These are phyloP conservation scores for Trifolium pratense DNA, from an alignment of 306 rosid genomes.

Conservation along the genomic window DNA sequence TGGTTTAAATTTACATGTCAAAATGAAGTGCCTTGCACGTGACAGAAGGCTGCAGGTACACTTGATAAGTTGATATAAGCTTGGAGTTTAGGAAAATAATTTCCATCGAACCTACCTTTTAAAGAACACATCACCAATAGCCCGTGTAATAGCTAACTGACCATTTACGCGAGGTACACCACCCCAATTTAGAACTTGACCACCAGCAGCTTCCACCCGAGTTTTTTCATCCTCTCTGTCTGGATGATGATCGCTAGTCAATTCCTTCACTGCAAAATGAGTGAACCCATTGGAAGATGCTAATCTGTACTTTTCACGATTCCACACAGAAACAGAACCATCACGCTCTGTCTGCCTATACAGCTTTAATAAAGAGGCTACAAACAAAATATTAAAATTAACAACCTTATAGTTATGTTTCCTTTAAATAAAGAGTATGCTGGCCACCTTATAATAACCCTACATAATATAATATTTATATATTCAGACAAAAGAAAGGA, in stretches of 20 bases:
- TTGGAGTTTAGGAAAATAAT: constrained; percentile 38
- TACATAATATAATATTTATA: constrained; percentile 16
- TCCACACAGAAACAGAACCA: constrained; percentile 64
- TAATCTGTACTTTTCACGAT: constrained; percentile 56
- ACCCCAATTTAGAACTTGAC: constrained; percentile 82
- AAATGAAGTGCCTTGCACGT: constrained; percentile 8
- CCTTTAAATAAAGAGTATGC: constrained; percentile 35
- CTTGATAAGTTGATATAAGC: constrained; percentile 13
- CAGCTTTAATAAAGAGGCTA: constrained; percentile 73
- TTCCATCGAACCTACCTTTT: constrained; percentile 66
- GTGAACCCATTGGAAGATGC: constrained; percentile 61
- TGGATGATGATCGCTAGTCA: constrained; percentile 96
- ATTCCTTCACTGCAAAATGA: constrained; percentile 79
- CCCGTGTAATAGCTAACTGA: constrained; percentile 85
- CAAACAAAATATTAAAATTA: constrained; percentile 49
- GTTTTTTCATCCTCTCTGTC: constrained; percentile 87
- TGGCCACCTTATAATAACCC: constrained; percentile 5
- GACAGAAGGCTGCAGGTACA: constrained; percentile 16
- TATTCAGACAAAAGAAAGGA: constrained; percentile 20
- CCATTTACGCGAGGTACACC: constrained; percentile 93
- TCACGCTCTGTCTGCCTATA: constrained; percentile 69
- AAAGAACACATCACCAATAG: constrained; percentile 82
- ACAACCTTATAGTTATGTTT: constrained; percentile 37
- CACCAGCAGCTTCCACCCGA: constrained; percentile 96
- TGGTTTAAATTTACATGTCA: background rate